Evolutionary conservation across 768 basidiomycete genomes (phyloP).

Genomic region (Lactarius evosmus): DNA sequence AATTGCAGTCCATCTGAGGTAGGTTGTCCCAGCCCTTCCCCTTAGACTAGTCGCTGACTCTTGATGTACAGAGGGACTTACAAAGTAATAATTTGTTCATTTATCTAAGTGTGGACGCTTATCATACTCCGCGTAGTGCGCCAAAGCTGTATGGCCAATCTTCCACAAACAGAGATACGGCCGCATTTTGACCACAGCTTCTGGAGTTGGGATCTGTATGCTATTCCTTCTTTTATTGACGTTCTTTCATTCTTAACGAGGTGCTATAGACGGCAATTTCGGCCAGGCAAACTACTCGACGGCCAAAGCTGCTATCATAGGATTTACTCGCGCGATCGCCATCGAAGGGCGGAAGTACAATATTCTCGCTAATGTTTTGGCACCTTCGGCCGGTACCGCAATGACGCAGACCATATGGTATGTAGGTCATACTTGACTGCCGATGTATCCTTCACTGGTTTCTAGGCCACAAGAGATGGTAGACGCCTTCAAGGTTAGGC

Average conservation of each 20-base stretch:
- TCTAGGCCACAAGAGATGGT: constrained; percentile 78
- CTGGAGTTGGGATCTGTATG: constrained; percentile 89
- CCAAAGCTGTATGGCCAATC: constrained; percentile 92
- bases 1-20: constrained; percentile 78
- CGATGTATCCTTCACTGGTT: constrained; percentile 4
- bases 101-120: not conserved
- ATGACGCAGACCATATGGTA: constrained; percentile 87
- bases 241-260: not conserved
- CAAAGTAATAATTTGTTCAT: constrained; percentile 48
- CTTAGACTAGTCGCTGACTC: constrained; percentile 8
- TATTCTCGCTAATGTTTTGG: constrained; percentile 85
- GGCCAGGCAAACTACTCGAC: constrained; percentile 95
- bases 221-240: constrained; percentile 22
- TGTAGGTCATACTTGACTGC: constrained; percentile 23
- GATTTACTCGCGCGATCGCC: constrained; percentile 84
- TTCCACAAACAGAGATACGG: constrained; percentile 98
- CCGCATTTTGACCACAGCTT: constrained; percentile 91
- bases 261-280: constrained; percentile 79
- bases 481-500: constrained; percentile 75
- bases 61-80: constrained; percentile 63
- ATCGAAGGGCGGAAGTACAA: constrained; percentile 91
- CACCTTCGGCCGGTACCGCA: constrained; percentile 84
- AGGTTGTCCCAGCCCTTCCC: not conserved
- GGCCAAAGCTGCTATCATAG: constrained; percentile 90
- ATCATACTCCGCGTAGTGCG: constrained; percentile 51